Evolutionary conservation across 1,284 basidiomycete genomes (phyloP).

Genomic region (Pseudozyma thailandica): DNA sequence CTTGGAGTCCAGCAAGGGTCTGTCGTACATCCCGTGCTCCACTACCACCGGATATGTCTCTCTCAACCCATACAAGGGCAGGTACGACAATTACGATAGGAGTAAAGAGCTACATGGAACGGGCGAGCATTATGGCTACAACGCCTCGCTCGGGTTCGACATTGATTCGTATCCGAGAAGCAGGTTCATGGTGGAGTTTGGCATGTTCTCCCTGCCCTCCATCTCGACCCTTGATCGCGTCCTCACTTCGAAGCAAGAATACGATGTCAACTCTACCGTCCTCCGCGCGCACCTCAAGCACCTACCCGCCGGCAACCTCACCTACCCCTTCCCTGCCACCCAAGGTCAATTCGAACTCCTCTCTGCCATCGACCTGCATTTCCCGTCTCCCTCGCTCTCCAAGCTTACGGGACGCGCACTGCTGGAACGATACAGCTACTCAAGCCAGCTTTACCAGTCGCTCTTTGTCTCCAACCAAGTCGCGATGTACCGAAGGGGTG

Average conservation of each 20-base stretch:
- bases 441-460: slow-evolving; percentile 46
- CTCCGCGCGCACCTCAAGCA: slow-evolving; percentile 74
- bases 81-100: slow-evolving; percentile 72
- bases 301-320: slow-evolving; percentile 73
- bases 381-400: slow-evolving; percentile 6
- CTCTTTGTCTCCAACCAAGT: slow-evolving; percentile 72
- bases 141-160: slow-evolving; percentile 73
- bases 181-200: slow-evolving; percentile 77
- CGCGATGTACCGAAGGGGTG: slow-evolving; percentile 75
- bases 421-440: slow-evolving; percentile 37
- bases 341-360: slow-evolving; percentile 74
- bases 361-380: slow-evolving; percentile 71
- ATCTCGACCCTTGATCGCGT: slow-evolving; percentile 76
- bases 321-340: slow-evolving; percentile 74
- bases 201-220: slow-evolving; percentile 76
- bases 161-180: slow-evolving; percentile 73
- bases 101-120: slow-evolving; percentile 73
- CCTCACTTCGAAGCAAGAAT: slow-evolving; percentile 67
- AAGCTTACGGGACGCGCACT: neutral
- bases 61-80: slow-evolving; percentile 73
- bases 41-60: slow-evolving; percentile 73
- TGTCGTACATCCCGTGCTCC: slow-evolving; percentile 76
- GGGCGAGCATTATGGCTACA: slow-evolving; percentile 71
- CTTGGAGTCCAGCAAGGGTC: slow-evolving; percentile 72
- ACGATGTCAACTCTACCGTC: slow-evolving; percentile 74